Conservation (phyloP, 2,329 filamentous ascomycete species). For the Zymoseptoria ardabiliae region DNA sequence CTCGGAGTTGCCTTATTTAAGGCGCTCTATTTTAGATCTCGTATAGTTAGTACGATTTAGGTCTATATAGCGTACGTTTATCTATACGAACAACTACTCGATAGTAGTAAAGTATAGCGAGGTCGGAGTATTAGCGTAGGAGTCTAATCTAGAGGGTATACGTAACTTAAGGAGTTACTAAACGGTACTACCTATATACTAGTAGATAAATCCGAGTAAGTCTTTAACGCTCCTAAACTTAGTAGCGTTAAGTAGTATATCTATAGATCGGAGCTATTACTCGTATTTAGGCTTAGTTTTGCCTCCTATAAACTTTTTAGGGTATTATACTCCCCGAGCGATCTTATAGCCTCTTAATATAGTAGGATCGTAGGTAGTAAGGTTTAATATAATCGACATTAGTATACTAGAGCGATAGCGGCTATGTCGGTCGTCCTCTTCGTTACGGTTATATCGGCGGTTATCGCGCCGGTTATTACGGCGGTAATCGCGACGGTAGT, state of each 20-base stretch:
- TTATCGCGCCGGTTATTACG: too few species aligned
- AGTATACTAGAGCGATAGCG: not conserved
- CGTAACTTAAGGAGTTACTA: not conserved
- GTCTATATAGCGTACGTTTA: not conserved
- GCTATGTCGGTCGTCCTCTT: not conserved
- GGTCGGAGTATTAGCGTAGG: not conserved
- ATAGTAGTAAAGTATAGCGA: not conserved
- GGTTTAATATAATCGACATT: not conserved
- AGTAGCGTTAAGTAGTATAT: not conserved
- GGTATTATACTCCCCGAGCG: not conserved
- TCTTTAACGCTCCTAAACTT: not conserved
- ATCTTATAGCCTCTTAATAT: not conserved
- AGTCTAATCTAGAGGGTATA: not conserved
- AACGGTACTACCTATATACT: not conserved
- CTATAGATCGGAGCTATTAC: not conserved
- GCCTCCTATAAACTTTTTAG: not conserved
- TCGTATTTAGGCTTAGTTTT: not conserved
- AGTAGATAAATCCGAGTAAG: not conserved
- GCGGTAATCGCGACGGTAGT: not conserved
- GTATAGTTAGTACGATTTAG: too few species aligned
- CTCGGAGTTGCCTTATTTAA: too few species aligned
- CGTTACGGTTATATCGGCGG: not conserved
- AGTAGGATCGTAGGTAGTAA: not conserved
- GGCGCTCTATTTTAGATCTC: too few species aligned
- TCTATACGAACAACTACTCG: not conserved